Evolutionary conservation across 306 rosid genomes (phyloP), one percentile per base, ranked within the genome.

Genomic region (Vigna reflexopilosa): DNA sequence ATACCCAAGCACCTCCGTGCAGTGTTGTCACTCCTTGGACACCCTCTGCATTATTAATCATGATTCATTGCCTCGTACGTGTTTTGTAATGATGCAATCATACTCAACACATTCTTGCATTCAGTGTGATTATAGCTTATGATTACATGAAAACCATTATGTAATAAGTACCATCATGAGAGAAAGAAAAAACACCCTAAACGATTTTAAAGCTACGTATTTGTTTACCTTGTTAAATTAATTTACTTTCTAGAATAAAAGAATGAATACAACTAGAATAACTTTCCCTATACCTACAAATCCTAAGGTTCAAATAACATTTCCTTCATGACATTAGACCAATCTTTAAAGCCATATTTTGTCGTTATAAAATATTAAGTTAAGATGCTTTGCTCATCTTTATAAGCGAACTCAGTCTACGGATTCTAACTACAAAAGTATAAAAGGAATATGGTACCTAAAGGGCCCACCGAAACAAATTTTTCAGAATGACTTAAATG

Each of bases 21-120:
- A 71, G 93, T 87, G 72, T 66, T 57, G 73, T 91, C 90, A 52
- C 98, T 95, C 84, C 91, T 91, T 1, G 90, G 90, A 82, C 93
- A 91, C 75, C 98, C 98, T 87, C 97, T 95, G 98, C 92, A 91
- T 86, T 72, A 90, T 89, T 81, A 83, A 79, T 73, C 79, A 80
- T 80, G 78, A 89, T 91, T 89, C 86, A 92, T 77, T 84, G 74
- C 94, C 90, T 88, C 87, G 81, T 91, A 88, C 73, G 73, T 86
- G 83, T 80, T 87, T 86, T 69, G 73, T 77, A 88, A 14, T 44
- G 36, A 65, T 42, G 54, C 20, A 67, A 75, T 89, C 80, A 84
- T 84, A 83, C 87, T 88, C 71, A 84, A 68, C 22, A 75, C 80
- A 82, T 36, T 58, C 64, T 65, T 75, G 57, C 2, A 22, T 55